Evolutionary conservation across 2,329 filamentous ascomycete species (phyloP).

Genomic region (Hypoxylon sp.): DNA sequence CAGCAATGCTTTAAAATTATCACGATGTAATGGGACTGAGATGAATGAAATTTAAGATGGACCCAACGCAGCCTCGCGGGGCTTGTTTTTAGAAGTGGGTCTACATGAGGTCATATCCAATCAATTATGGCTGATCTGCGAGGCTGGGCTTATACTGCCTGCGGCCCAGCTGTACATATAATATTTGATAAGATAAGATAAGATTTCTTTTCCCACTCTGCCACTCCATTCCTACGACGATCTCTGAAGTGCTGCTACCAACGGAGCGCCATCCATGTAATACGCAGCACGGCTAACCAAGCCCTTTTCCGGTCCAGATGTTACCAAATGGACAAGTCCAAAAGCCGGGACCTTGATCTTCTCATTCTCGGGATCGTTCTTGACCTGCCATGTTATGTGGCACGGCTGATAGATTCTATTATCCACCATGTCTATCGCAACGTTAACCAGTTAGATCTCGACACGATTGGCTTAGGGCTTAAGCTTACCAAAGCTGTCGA

Average conservation of each 20-base stretch:
- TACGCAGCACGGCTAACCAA: conserved; percentile 35
- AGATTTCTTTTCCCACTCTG: not conserved
- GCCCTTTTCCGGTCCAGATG: conserved; percentile 39
- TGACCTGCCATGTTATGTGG: conserved; percentile 47
- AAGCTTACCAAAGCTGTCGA: conserved; percentile 41
- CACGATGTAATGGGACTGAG: conserved; percentile 18
- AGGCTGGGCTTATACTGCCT: conserved; percentile 19
- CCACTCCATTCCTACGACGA: conserved; percentile 19
- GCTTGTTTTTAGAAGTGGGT: conserved; percentile 14
- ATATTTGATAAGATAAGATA: conserved; percentile 32
- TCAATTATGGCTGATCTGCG: conserved; percentile 7
- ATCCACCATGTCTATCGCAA: conserved; percentile 39
- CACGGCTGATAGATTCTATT: conserved; percentile 48
- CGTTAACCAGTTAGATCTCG: conserved; percentile 4
- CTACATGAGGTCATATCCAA: conserved; percentile 19
- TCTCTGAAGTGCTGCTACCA: conserved; percentile 40
- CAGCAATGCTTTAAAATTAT: conserved; percentile 20
- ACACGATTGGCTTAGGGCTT: not conserved
- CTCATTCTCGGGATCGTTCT: conserved; percentile 47
- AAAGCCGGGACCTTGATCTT: conserved; percentile 42
- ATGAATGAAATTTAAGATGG: conserved; percentile 34
- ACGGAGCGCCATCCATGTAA: conserved; percentile 46
- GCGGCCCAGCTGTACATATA: not conserved
- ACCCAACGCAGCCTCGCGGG: conserved; percentile 37
- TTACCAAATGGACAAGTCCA: conserved; percentile 38